phyloP scores from a whole-genome alignment of 495 filamentous ascomycete genomes.

The Neurospora sp. region DNA sequence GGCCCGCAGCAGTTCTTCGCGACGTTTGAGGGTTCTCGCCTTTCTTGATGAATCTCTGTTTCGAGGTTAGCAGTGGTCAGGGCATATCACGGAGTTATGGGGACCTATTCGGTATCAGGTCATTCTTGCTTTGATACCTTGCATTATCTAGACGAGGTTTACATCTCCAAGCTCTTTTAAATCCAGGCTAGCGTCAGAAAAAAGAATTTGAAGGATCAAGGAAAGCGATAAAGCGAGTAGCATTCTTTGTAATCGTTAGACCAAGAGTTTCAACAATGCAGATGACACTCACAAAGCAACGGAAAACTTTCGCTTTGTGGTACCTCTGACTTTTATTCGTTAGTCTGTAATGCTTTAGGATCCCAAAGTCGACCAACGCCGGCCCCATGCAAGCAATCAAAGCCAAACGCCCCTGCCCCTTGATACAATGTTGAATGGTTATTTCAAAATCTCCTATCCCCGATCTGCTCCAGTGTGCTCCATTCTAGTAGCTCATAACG shows the following conservation, averaged over 20 bases:
- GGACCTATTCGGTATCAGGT: background rate
- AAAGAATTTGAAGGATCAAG: background rate
- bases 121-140: background rate
- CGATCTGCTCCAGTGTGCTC: background rate
- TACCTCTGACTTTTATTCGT: background rate
- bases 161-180: background rate
- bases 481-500: background rate
- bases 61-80: background rate
- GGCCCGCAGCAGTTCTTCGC: background rate
- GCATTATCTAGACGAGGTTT: background rate
- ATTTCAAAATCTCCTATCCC: background rate
- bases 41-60: background rate
- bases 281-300: background rate
- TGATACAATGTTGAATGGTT: background rate
- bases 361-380: background rate
- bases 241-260: background rate
- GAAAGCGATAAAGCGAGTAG: too few relatives aligned
- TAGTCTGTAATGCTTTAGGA: background rate
- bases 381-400: background rate
- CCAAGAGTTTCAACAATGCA: background rate
- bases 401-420: background rate
- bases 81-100: background rate
- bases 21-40: background rate
- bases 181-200: background rate
- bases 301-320: background rate